Percentiles rank a stretch among this genome's conserved stretches.
Evolutionary conservation across 2,329 filamentous ascomycete genomes (phyloP).

Genomic region (Ustilaginoidea virens): DNA sequence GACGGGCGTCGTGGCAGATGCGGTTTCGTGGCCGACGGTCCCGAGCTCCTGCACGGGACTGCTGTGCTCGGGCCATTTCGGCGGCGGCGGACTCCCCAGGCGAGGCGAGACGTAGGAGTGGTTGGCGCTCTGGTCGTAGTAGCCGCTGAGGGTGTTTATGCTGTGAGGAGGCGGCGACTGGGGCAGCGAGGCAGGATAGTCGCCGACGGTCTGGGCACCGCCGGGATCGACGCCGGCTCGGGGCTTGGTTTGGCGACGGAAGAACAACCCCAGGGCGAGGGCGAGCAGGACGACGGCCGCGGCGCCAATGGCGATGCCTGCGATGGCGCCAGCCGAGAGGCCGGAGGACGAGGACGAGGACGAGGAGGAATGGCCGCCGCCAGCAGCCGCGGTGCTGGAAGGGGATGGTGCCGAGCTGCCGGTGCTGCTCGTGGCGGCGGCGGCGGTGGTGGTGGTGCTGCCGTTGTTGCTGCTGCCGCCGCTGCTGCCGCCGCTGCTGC

Average conservation of each 20-base stretch:
- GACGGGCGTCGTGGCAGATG: background rate
- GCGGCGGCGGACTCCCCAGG: constrained; percentile 2
- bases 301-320: constrained; percentile 12
- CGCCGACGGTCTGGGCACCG: background rate
- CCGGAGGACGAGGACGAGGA: background rate
- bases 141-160: constrained; percentile 4
- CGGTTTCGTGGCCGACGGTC: background rate
- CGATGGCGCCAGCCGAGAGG: constrained; percentile 9
- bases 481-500: too few relatives aligned
- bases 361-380: too few relatives aligned
- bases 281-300: constrained; percentile 9
- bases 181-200: constrained; percentile 2
- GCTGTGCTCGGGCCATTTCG: constrained; percentile 2
- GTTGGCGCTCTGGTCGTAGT: constrained; percentile 1
- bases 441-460: background rate
- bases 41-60: constrained; percentile 5
- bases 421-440: background rate
- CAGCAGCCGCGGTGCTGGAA: background rate
- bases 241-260: constrained; percentile 5
- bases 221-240: constrained; percentile 1
- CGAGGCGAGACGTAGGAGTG: constrained; percentile 5
- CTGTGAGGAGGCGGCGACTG: constrained; percentile 4
- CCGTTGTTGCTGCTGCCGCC: too few relatives aligned
- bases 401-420: background rate
- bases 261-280: constrained; percentile 7